Conservation (phyloP, 495 filamentous ascomycete genomes). For the Penicillium salamii region DNA sequence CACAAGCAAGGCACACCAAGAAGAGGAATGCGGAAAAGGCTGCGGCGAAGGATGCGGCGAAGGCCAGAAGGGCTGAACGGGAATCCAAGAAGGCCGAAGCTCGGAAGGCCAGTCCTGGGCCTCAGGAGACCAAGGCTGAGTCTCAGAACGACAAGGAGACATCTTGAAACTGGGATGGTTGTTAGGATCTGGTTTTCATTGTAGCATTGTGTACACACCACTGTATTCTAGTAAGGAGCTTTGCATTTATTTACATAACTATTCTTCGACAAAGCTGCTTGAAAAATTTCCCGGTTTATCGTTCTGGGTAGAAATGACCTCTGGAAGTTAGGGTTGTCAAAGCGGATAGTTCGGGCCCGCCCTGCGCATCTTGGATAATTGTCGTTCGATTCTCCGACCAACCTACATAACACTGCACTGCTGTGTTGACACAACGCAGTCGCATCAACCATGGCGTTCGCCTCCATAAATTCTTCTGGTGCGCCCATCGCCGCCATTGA, state of each 20-base stretch:
- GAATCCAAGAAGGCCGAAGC: too few species aligned
- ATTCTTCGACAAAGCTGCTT: not conserved
- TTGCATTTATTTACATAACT: constrained; percentile 19
- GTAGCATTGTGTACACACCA: constrained; percentile 38
- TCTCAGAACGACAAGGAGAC: constrained; percentile 11
- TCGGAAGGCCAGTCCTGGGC: too few species aligned
- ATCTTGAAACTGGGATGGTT: constrained; percentile 2
- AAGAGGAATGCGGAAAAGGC: not conserved
- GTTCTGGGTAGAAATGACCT: too few species aligned
- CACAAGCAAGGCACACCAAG: too few species aligned
- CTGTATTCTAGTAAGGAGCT: constrained; percentile 41
- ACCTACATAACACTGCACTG: constrained; percentile 13
- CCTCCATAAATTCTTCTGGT: constrained; percentile 37
- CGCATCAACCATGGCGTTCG: constrained; percentile 40
- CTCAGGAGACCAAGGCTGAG: too few species aligned
- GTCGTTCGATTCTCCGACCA: constrained; percentile 12
- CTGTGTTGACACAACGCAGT: constrained; percentile 14
- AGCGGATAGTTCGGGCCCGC: constrained; percentile 11
- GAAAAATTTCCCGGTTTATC: too few species aligned
- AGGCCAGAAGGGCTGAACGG: constrained; percentile 6
- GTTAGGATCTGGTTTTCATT: constrained; percentile 8
- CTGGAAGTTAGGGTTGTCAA: not conserved
- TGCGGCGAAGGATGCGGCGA: not conserved
- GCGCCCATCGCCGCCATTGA: constrained; percentile 37
- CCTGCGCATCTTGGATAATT: constrained; percentile 16